Base-by-base conservation (phyloP, 2,329 filamentous ascomycete species). In the Fusarium equiseti region DNA sequence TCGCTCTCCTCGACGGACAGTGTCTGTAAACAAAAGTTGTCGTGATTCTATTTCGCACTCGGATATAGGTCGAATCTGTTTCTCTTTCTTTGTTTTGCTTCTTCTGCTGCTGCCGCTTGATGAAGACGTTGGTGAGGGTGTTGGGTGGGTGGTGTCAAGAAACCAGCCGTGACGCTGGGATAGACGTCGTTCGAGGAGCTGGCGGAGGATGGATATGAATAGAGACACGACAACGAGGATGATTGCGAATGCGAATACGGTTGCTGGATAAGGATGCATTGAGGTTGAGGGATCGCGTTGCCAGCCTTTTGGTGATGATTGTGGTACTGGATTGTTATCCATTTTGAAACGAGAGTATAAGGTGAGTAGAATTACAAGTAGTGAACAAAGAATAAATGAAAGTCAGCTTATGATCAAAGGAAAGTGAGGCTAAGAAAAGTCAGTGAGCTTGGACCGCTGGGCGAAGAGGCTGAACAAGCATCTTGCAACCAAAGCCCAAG, bases 241-340 rank as follows among this genome's bases (percentile, higher is more conserved):
- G 27, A 76, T 52, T 16, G 52, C 50, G n/a, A 76, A 62, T 40
- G 74, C 68, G 38, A 71, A 45, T 32, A 75, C 58, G 45, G 73
- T 71, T 55, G 66, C 71, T 49, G 70, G 67, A 26, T 55, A 60
- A 20, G 68, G 70, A 24, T 51, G 44, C 43, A 73, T 67, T 7
- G 56, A 60, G 22, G 49, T 5, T 12, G 56, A 59, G 31, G 62
- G 56, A 8, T 61, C 51, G 15, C 27, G 22, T 38, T 48, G 51
- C 48, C 44, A 52, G 52, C 43, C 18, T 15, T 40, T 59, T 15
- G 29, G 50, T 22, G 49, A 32, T 20, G 24, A 16, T 20, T 43
- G 27, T 13, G 27, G 52, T 11, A 16, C 13, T 11, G 32, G 2
- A 22, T n/a, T 15, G 18, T 54, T 32, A n/a, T 56, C 48, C 69